Conservation (phyloP, 345 rosid genomes). For the Kernera saxatilis region DNA sequence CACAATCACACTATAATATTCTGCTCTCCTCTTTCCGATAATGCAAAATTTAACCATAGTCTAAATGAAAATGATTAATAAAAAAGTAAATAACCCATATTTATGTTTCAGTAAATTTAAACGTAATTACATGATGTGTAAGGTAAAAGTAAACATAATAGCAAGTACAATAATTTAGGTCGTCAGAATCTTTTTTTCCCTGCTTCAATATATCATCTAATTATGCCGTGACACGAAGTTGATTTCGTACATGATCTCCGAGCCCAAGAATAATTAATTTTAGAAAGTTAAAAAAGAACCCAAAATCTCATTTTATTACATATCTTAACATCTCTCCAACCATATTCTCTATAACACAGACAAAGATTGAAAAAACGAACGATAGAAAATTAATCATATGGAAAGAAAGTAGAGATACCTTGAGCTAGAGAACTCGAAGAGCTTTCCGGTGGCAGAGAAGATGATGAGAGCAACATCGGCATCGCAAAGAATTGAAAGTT, state of each 20-base stretch:
- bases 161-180: constrained; percentile 5
- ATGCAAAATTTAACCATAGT: background rate
- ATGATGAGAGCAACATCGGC: constrained; percentile 61
- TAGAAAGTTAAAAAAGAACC: background rate
- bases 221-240: background rate
- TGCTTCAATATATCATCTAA: background rate
- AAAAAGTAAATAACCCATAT: background rate
- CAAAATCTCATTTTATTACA: background rate
- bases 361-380: background rate
- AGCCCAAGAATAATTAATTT: background rate
- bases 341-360: background rate
- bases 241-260: background rate
- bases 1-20: background rate
- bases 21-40: background rate
- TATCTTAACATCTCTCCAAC: background rate
- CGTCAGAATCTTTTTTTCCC: background rate
- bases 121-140: background rate
- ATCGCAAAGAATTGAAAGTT: constrained; percentile 64
- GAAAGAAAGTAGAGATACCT: constrained; percentile 34
- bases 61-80: background rate
- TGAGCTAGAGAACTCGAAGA: constrained; percentile 52
- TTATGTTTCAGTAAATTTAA: background rate
- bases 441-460: constrained; percentile 66
- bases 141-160: background rate
- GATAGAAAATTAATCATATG: background rate